Conservation (phyloP, 202 grass and related monocot species). For the Dendrocalamus latiflorus region DNA sequence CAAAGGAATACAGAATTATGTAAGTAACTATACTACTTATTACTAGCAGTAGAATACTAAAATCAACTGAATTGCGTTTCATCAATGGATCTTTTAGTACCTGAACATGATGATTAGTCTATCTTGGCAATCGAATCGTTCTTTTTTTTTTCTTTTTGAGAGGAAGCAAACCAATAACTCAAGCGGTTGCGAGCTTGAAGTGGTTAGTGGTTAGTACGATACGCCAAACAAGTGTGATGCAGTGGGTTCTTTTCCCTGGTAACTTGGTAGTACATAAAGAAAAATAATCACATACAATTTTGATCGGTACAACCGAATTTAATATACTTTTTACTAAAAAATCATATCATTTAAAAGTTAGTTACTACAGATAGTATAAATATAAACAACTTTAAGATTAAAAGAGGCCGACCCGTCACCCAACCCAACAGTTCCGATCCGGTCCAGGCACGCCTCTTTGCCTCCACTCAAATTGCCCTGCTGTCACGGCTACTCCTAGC, state of each 20-base stretch:
- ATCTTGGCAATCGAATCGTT: background rate
- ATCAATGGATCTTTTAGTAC: no score
- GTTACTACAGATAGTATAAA: no score
- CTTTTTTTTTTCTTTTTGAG: background rate
- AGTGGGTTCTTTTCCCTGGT: no score
- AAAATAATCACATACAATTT: no score
- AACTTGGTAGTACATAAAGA: fast-evolving
- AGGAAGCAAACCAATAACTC: background rate
- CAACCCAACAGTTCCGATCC: background rate
- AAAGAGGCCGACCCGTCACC: background rate
- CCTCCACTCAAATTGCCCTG: background rate
- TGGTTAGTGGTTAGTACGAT: background rate
- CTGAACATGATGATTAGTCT: background rate
- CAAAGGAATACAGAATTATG: background rate
- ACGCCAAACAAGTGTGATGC: no score
- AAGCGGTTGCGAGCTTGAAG: background rate
- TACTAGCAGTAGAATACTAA: no score
- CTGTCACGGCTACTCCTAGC: background rate
- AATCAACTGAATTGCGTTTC: no score
- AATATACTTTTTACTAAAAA: no score
- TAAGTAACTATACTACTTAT: no score
- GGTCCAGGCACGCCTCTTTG: background rate
- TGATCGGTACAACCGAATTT: no score
- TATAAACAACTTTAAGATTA: no score
- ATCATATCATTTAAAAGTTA: no score